phyloP scores from a whole-genome alignment of 495 filamentous ascomycete genomes.

The Niebla homalea region DNA sequence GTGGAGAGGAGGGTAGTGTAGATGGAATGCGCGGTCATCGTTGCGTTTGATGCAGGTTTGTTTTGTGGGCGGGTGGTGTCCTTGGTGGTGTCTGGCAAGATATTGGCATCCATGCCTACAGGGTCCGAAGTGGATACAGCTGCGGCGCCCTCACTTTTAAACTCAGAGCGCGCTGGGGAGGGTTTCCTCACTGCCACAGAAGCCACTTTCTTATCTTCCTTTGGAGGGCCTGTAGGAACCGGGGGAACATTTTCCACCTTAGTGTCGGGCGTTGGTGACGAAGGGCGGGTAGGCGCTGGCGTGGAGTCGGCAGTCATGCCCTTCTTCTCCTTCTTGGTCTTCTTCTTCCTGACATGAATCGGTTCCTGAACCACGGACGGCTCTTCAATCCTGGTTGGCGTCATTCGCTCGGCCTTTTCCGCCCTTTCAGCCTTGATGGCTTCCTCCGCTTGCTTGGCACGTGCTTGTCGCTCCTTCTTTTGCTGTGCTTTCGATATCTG shows the following conservation, averaged over 20 bases:
- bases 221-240: conserved; percentile 24
- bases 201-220: conserved; percentile 20
- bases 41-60: conserved; percentile 20
- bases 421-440: conserved; percentile 47
- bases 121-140: not conserved
- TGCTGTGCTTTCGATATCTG: conserved; percentile 79
- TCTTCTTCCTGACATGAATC: conserved; percentile 80
- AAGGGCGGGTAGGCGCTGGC: conserved; percentile 25
- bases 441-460: conserved; percentile 50
- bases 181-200: conserved; percentile 24
- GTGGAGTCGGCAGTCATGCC: conserved; percentile 28
- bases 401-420: conserved; percentile 44
- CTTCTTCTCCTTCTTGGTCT: conserved; percentile 60
- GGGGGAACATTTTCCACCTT: conserved; percentile 20
- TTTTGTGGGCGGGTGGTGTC: conserved; percentile 31
- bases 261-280: conserved; percentile 23
- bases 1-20: conserved; percentile 23
- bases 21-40: conserved; percentile 20
- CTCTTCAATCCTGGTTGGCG: conserved; percentile 39
- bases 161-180: conserved; percentile 22
- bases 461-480: conserved; percentile 67
- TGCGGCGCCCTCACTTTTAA: conserved; percentile 17
- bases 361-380: conserved; percentile 50
- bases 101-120: not conserved
- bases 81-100: not conserved